Evolutionary conservation across 768 basidiomycete species (phyloP).

Genomic region (Pholiota molesta): DNA sequence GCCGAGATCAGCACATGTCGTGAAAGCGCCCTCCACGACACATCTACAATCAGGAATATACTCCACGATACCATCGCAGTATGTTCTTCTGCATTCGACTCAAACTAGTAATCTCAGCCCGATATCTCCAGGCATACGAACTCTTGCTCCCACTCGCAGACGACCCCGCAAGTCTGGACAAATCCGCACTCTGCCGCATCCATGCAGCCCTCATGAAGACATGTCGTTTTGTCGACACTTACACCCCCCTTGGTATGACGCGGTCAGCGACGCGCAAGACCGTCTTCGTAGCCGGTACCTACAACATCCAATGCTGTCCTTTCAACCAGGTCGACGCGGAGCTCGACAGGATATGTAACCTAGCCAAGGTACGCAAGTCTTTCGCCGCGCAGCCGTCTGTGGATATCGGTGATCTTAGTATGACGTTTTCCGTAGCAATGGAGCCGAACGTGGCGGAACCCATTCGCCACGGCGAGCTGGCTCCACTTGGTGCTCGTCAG

Average conservation of each 20-base stretch:
- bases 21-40: neutral
- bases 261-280: neutral
- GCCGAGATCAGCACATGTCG: neutral
- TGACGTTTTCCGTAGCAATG: slow-evolving; percentile 21
- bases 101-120: neutral
- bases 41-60: neutral
- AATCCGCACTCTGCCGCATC: neutral
- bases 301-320: slow-evolving; percentile 1
- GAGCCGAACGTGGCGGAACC: slow-evolving; percentile 29
- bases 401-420: neutral
- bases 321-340: neutral
- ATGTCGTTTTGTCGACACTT: neutral
- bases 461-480: slow-evolving; percentile 35
- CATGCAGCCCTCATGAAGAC: neutral
- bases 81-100: neutral
- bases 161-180: neutral
- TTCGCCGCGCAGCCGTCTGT: too few species aligned
- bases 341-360: neutral
- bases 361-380: neutral
- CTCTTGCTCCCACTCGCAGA: neutral
- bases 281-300: neutral
- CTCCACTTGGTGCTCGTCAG: slow-evolving; percentile 29
- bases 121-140: neutral
- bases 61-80: neutral
- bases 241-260: neutral